Percentiles rank a stretch among this genome's conserved stretches.
Evolutionary conservation across 2,329 filamentous ascomycete genomes (phyloP).

Genomic region (Aureobasidium sp.): DNA sequence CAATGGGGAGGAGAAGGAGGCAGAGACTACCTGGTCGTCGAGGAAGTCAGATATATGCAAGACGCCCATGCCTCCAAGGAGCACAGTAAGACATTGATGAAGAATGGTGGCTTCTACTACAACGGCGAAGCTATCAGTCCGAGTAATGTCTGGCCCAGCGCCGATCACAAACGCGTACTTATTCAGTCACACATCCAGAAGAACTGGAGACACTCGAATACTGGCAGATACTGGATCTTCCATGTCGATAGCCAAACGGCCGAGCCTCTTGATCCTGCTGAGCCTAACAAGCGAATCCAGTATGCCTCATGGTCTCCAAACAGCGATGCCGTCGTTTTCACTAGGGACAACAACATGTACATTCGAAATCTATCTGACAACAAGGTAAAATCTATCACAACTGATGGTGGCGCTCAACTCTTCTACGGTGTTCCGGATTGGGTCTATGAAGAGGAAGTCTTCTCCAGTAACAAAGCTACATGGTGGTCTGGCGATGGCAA

Average conservation of each 20-base stretch:
- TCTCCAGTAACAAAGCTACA: constrained; percentile 70
- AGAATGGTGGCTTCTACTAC: constrained; percentile 56
- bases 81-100: constrained; percentile 67
- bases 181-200: constrained; percentile 64
- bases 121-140: constrained; percentile 52
- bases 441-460: constrained; percentile 90
- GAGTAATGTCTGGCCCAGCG: constrained; percentile 63
- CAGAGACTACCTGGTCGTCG: constrained; percentile 74
- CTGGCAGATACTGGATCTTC: constrained; percentile 82
- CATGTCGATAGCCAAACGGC: constrained; percentile 74
- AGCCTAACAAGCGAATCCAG: constrained; percentile 63
- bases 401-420: constrained; percentile 76
- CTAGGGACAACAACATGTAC: constrained; percentile 82
- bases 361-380: constrained; percentile 60
- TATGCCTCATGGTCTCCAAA: constrained; percentile 84
- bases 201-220: constrained; percentile 88
- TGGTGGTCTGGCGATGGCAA: constrained; percentile 94
- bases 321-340: constrained; percentile 84
- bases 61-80: constrained; percentile 36
- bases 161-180: constrained; percentile 78
- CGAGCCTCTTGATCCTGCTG: constrained; percentile 67
- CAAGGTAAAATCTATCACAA: constrained; percentile 66
- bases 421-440: constrained; percentile 97
- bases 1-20: constrained; percentile 56
- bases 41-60: constrained; percentile 64